phyloP scores from a whole-genome alignment of 805 yeast genomes.

The Kuraishia ogatae region DNA sequence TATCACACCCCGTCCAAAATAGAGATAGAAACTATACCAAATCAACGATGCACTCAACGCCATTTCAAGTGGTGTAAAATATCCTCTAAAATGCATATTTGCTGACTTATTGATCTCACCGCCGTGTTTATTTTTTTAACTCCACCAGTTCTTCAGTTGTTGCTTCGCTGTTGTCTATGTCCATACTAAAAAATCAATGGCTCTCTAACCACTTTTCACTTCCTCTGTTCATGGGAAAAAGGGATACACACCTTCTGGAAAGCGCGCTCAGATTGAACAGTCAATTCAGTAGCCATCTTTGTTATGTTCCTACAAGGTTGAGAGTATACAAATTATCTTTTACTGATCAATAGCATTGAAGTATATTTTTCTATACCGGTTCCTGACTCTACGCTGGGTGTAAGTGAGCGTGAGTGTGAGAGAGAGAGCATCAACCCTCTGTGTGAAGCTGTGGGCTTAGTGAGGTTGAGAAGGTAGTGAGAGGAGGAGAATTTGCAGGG shows the following conservation, averaged over 20 bases:
- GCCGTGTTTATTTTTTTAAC: too few relatives aligned
- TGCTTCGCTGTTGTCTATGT: not conserved
- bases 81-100: too few relatives aligned
- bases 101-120: too few relatives aligned
- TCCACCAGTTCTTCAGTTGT: not conserved
- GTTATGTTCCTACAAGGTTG: constrained; percentile 11
- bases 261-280: constrained; percentile 99
- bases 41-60: too few relatives aligned
- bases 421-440: not conserved
- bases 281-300: constrained; percentile 98
- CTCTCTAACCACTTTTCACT: not conserved
- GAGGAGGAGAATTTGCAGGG: not conserved
- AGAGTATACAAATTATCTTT: not conserved
- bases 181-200: not conserved
- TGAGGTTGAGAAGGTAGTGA: not conserved
- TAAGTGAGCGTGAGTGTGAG: not conserved
- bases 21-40: too few relatives aligned
- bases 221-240: not conserved
- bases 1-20: too few relatives aligned
- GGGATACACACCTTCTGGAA: constrained; percentile 90
- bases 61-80: too few relatives aligned
- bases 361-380: not conserved
- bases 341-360: not conserved
- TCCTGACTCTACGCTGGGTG: not conserved
- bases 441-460: not conserved